These are phyloP conservation scores for Tripterygium wilfordii DNA, from an alignment of 177 flowering plant species.

Conservation along the genomic window DNA sequence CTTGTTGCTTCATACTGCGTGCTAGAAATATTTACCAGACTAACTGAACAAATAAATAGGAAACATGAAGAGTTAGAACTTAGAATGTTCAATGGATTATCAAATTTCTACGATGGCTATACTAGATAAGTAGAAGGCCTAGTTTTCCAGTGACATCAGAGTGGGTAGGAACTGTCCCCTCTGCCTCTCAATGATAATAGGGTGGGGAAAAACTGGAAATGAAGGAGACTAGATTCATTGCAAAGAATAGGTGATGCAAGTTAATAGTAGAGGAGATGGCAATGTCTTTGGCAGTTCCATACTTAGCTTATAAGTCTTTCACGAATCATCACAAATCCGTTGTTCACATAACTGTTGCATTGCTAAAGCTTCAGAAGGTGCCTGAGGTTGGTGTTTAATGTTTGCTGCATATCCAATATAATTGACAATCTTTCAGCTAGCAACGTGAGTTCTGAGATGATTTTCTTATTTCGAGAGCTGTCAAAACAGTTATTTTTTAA, in stretches of 20 bases:
- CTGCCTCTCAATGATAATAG: no score
- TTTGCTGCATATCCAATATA: no score
- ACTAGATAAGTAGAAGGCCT: conserved; percentile 71
- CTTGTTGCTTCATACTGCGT: conserved; percentile 75
- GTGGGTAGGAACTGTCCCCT: conserved; percentile 72
- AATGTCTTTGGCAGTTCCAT: no score
- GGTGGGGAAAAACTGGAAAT: conserved; percentile 49
- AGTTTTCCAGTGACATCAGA: conserved; percentile 43
- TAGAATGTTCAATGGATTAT: conserved; percentile 34
- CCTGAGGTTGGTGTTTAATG: conserved; percentile 65
- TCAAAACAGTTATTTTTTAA: no score
- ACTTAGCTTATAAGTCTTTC: no score
- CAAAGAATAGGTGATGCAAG: no score
- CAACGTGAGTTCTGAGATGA: conserved; percentile 49
- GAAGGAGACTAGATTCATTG: conserved; percentile 13
- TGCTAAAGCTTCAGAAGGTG: conserved; percentile 40
- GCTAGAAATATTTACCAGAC: conserved; percentile 45
- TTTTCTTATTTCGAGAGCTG: conserved; percentile 53
- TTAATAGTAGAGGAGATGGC: no score
- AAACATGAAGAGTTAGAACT: conserved; percentile 25
- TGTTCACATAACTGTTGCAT: no score
- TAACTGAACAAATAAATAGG: conserved; percentile 36
- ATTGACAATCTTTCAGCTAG: no score
- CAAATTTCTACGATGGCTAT: conserved; percentile 50
- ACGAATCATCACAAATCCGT: no score